Evolutionary conservation across 495 filamentous ascomycete genomes (phyloP), one percentile per base, ranked within the genome.

Genomic region (Parathielavia hyrcaniae): DNA sequence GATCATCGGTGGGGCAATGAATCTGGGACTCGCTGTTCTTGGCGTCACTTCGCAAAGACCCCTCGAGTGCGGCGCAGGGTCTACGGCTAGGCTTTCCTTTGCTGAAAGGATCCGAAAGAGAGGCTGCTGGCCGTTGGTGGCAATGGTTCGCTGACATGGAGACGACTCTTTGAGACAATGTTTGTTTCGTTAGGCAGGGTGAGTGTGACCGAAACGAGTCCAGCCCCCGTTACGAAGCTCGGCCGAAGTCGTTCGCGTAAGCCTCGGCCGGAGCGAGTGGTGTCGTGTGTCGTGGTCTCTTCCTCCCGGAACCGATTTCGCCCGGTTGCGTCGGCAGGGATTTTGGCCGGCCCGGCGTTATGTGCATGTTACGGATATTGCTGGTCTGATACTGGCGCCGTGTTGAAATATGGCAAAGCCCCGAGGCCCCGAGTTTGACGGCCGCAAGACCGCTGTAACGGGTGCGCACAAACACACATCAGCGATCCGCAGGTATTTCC

Each of bases 401-500:
- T 19, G 26, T 49, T 10, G 16, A 48, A 22, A 7, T 30, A 14
- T 9, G 17, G 16, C 22, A 38, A 20, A 17, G n/a, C 7, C 48
- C n/a, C 32, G 38, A 39, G 38, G 48, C 12, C 32, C 48, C 30
- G 47, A 17, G 47, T 17, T 5, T 38, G 38, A 47, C 45, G 34
- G 34, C 34, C 13, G 48, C 8, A 4, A 20, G 34, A 38, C 12
- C 48, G 9, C 48, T 34, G 17, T 19, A 10, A 50, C 14, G 32
- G 32, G 32, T 50, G 48, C 32, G 17, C 34, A 16, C 32, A 50
- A 23, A 38, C 32, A 38, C 17, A 19, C 32, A 20, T 46, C 50
- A 45, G 11, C 55, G 44, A 55, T 30, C 54, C 46, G 53, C 52
- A 35, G 50, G 52, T 50, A 32, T 34, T 40, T 40, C 32, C 53